These are phyloP conservation scores for Amylocystis lapponica DNA, from an alignment of 768 basidiomycete species.

Conservation along the genomic window DNA sequence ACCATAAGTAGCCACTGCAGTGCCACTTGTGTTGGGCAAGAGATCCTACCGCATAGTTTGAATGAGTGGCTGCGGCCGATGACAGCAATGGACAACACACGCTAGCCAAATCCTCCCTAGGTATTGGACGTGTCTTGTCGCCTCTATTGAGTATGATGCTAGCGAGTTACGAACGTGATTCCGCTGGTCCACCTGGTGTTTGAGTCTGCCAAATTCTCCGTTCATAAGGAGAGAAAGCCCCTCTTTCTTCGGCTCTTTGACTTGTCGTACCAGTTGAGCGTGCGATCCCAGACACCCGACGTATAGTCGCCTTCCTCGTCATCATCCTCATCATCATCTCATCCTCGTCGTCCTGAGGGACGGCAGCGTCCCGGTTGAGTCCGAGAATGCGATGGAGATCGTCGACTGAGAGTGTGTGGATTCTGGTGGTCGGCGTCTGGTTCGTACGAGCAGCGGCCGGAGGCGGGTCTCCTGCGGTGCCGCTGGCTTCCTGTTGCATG, in stretches of 20 bases:
- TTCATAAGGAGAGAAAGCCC: slow-evolving; percentile 63
- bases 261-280: slow-evolving; percentile 31
- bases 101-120: slow-evolving; percentile 48
- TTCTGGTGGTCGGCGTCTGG: background rate
- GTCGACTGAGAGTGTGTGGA: slow-evolving; percentile 1
- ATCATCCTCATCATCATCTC: slow-evolving; percentile 35
- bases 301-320: slow-evolving; percentile 28
- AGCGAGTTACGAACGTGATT: slow-evolving; percentile 43
- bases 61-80: background rate
- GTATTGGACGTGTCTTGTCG: slow-evolving; percentile 16
- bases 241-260: slow-evolving; percentile 53
- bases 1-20: slow-evolving; percentile 66
- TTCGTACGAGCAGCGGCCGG: background rate
- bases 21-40: slow-evolving; percentile 76
- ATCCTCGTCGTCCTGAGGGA: slow-evolving; percentile 12
- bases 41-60: slow-evolving; percentile 47
- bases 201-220: slow-evolving; percentile 76
- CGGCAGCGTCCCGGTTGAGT: background rate
- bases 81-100: slow-evolving; percentile 32
- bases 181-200: slow-evolving; percentile 40
- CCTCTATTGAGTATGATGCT: slow-evolving; percentile 39
- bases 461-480: background rate
- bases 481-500: slow-evolving; percentile 1
- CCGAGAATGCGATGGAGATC: slow-evolving; percentile 9
- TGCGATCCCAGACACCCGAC: slow-evolving; percentile 16